Evolutionary conservation across 1,139 yeast genomes (phyloP), one percentile per base, ranked within the genome.

Genomic region (Hemisphaericaspora lyxosophila): DNA sequence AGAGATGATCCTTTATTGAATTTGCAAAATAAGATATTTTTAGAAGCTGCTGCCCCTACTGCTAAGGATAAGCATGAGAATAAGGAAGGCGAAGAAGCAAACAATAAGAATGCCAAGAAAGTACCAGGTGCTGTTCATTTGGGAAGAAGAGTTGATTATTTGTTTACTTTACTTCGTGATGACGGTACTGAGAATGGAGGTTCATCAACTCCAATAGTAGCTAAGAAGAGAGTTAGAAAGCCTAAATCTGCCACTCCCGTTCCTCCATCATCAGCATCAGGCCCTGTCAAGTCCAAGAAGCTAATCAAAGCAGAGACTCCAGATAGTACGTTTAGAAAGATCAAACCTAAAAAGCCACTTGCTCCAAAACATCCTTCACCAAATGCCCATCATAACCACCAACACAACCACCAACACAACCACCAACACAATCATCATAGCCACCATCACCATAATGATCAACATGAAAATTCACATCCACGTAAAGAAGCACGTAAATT

Each of bases 1-100:
- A 72, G 98, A 56, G 98, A 92, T 62, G 98, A 94, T 63, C 97
- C 98, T 1, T 75, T 87, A 41, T 72, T 94, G 43, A 94, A 92
- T 11, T 71, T 94, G 47, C 87, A 89, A 45, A 88, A 88, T 51
- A 90, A 87, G 64, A 64, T 90, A 46, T 90, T 80, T 55, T 70
- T 90, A 50, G 87, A 76, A 39, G 46, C 50, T 33, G 39, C 33
- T 11, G 32, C 44, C 9, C 29, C 38, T 5, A 33, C 34, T 14
- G 44, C 41, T 22, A 48, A 44, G 24, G 38, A 33, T 20, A 26
- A 32, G 18, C 23, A 29, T 14, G 15, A 33, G 9, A 17, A 25
- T 41, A 40, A 6, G 27, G 40, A 12, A 40, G 48, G 42, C 14
- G 38, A 29, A 18, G 30, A 18, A 17, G 26, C 33, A 9, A 24